These are phyloP conservation scores for Paxillus ammoniavirescens DNA, from an alignment of 768 basidiomycete species.

Conservation along the genomic window DNA sequence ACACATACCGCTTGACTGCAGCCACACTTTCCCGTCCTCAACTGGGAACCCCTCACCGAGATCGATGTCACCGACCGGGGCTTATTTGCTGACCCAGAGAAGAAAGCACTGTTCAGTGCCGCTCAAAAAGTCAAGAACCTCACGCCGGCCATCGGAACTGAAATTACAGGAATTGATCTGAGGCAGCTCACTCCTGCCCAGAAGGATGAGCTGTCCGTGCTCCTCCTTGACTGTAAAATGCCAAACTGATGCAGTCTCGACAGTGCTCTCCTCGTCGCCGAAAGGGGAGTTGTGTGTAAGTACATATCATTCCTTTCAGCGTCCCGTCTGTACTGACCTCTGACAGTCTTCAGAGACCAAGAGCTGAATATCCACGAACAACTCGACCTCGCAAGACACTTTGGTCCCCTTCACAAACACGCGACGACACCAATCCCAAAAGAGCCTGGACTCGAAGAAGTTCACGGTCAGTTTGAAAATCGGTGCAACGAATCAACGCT, in stretches of 20 bases:
- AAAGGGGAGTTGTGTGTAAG: slow-evolving; percentile 76
- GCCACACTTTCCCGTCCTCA: slow-evolving; percentile 62
- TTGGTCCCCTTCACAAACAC: slow-evolving; percentile 78
- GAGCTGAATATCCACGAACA: slow-evolving; percentile 67
- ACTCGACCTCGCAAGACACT: slow-evolving; percentile 68
- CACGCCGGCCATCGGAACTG: slow-evolving; percentile 74
- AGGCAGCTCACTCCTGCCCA: slow-evolving; percentile 62
- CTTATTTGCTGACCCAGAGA: slow-evolving; percentile 64
- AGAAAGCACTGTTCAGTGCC: slow-evolving; percentile 61
- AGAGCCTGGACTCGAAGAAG: slow-evolving; percentile 70
- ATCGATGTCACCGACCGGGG: slow-evolving; percentile 65
- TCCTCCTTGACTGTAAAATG: not conserved
- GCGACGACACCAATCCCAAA: slow-evolving; percentile 76
- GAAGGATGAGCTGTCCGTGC: slow-evolving; percentile 74
- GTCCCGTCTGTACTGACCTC: not conserved
- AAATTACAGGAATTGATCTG: slow-evolving; percentile 71
- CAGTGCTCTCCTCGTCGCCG: slow-evolving; percentile 71
- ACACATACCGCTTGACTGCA: slow-evolving; percentile 24
- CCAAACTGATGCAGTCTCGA: slow-evolving; percentile 9
- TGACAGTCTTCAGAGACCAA: slow-evolving; percentile 71
- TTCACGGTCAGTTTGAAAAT: slow-evolving; percentile 51
- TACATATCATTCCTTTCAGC: not conserved
- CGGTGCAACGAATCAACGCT: not conserved
- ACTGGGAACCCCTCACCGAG: slow-evolving; percentile 63
- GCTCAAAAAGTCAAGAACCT: slow-evolving; percentile 67